Base-by-base conservation (phyloP, 31 red algal genomes). In the Odonthalia washingtoniensis region DNA sequence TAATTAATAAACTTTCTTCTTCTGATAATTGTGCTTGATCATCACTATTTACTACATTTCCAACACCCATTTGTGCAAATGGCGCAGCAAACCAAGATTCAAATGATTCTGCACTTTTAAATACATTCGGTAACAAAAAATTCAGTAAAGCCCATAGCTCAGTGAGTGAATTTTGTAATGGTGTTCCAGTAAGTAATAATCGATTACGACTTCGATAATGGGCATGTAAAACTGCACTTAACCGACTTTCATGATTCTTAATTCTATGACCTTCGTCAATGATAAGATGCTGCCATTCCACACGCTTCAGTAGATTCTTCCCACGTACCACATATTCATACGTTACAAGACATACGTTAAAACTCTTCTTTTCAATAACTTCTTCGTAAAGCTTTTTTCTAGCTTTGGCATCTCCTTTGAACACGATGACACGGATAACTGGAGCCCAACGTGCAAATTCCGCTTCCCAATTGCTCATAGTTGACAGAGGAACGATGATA, bases 71-170 rank as follows among this genome's bases (percentile, higher is more conserved):
- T 6, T 87, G 74, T 49, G 90, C 92, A 78, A 99, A 99, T 1
- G 97, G 97, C 4, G 88, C 83, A 35, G 88, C 88, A 77, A 99
- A 99, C 97, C 97, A 99, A 40, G 80, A 75, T 63, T 99, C 97
- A 91, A 99, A 99, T 46, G 91, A 95, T 60, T 99, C 97, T 27
- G 85, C 89, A 41, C 85, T 90, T 57, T 82, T 90, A 77, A 99
- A 99, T 9, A 96, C 90, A 34, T 88, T 94, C 9, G 97, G 97
- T 31, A 96, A 75, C 45, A 99, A 67, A 72, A 99, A 99, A 81
- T 99, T 99, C 32, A 99, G 72, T 73, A 99, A 75, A 32, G 97
- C 97, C 97, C 97, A 99, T 70, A 99, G 87, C 70, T 99, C 97
- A 17, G 89, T 88, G 34, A 99, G 72, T 17, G 88, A 93, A 75